A percentile compares a stretch with the other conserved stretches of the same genome.
Conservation (phyloP, 1,284 basidiomycete species). For the Filobasidium uniguttulatum region DNA sequence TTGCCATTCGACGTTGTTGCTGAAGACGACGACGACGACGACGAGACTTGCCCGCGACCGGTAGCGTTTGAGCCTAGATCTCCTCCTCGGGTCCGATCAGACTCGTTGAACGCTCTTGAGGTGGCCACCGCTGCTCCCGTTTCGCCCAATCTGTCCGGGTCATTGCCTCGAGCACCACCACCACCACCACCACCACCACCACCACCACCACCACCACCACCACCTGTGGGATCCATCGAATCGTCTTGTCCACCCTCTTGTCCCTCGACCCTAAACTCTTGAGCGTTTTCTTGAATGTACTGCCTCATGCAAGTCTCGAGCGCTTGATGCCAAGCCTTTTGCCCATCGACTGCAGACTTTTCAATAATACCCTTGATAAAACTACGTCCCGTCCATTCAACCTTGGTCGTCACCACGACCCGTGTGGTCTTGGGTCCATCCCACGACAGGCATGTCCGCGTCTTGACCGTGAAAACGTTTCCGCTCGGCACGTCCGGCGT, state of each 20-base stretch:
- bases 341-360: slow-evolving; percentile 81
- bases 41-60: too few relatives aligned
- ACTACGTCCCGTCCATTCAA: slow-evolving; percentile 92
- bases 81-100: slow-evolving; percentile 21
- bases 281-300: slow-evolving; percentile 76
- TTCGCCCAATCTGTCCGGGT: neutral
- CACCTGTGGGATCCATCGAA: too few relatives aligned
- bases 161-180: slow-evolving; percentile 8
- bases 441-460: slow-evolving; percentile 89
- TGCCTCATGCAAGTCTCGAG: slow-evolving; percentile 64
- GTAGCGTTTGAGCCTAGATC: slow-evolving; percentile 42
- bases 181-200: too few relatives aligned
- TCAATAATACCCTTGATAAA: slow-evolving; percentile 98
- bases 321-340: slow-evolving; percentile 74
- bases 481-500: slow-evolving; percentile 94
- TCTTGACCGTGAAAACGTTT: slow-evolving; percentile 82
- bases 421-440: slow-evolving; percentile 61
- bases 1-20: too few relatives aligned
- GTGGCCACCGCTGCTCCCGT: slow-evolving; percentile 18
- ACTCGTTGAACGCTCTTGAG: slow-evolving; percentile 29
- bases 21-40: too few relatives aligned
- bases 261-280: slow-evolving; percentile 71
- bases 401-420: slow-evolving; percentile 75
- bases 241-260: slow-evolving; percentile 26
- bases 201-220: too few relatives aligned